Percentiles rank a stretch among this genome's conserved stretches.
phyloP scores from a whole-genome alignment of 192 early-diverging fungal species.

The Glomus cerebriforme region DNA sequence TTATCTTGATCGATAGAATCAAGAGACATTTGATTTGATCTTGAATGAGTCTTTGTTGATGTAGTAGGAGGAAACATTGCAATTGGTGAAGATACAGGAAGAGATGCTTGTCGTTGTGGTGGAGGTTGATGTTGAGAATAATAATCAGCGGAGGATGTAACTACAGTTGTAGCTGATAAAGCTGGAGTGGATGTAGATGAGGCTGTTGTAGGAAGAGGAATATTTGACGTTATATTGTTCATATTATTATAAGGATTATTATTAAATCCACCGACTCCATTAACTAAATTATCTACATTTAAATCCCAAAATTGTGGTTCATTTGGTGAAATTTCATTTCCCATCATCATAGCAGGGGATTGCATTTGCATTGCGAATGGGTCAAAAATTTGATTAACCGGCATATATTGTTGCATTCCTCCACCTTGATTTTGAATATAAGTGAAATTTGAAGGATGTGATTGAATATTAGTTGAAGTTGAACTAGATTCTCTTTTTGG shows the following conservation, averaged over 20 bases:
- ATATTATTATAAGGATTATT: not conserved
- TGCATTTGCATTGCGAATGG: not conserved
- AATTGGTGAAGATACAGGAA: not conserved
- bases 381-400: not conserved
- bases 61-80: not conserved
- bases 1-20: slow-evolving; percentile 9
- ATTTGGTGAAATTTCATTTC: not conserved
- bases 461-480: not conserved
- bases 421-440: not conserved
- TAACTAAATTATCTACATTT: not conserved
- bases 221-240: not conserved
- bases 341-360: not conserved
- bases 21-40: slow-evolving; percentile 7
- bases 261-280: not conserved
- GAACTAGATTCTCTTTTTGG: not conserved
- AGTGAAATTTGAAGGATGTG: not conserved
- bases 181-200: not conserved
- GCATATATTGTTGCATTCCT: not conserved
- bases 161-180: not conserved
- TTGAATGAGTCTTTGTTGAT: not conserved
- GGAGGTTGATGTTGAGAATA: not conserved
- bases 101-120: not conserved
- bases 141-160: not conserved
- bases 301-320: not conserved
- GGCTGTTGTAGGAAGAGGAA: not conserved